Evolutionary conservation across 2,329 filamentous ascomycete species (phyloP), one percentile per base, ranked within the genome.

Genomic region (Balansia obtecta): DNA sequence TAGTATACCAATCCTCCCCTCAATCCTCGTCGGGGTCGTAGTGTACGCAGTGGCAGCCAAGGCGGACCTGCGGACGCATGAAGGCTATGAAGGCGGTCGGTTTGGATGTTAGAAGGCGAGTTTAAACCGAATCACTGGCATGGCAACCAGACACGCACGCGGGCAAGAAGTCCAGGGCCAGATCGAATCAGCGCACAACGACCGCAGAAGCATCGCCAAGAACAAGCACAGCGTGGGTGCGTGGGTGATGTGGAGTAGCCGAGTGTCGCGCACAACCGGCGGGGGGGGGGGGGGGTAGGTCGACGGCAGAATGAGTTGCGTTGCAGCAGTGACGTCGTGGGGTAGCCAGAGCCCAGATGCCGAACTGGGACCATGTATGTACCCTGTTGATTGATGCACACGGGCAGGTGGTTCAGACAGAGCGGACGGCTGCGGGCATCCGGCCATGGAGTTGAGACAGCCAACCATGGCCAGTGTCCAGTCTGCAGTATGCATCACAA

Each of bases 31-130:
- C 38, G 46, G 1, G 8, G 27, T 27, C 27, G 27, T 7, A 27
- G 27, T 27, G 37, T 11, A 3, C 22, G 27, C 7, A 18, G 22
- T 16, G 41, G 20, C 16, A 13, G 32, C 33, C 30, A 16, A 45
- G 48, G 20, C n/a, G 37, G 34, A 58, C 51, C 57, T 55, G 58
- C 53, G 46, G 52, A 49, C 54, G 32, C n/a, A 15, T 2, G 41
- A 44, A 16, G 41, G 41, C 22, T n/a, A n/a, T n/a, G n/a, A n/a
- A n/a, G n/a, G n/a, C n/a, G n/a, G n/a, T n/a, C n/a, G n/a, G 5
- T 22, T 27, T n/a, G 41, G 22, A 4, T 8, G 7, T 13, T 44
- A 44, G 13, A 44, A 32, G 15, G 41, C 15, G 22, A 13, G 12
- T 44, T 44, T 44, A 13, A 22, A 44, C 15, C 6, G 20, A 37